Conservation (phyloP, 805 yeast species). For the Metschnikowia colocasiae region DNA sequence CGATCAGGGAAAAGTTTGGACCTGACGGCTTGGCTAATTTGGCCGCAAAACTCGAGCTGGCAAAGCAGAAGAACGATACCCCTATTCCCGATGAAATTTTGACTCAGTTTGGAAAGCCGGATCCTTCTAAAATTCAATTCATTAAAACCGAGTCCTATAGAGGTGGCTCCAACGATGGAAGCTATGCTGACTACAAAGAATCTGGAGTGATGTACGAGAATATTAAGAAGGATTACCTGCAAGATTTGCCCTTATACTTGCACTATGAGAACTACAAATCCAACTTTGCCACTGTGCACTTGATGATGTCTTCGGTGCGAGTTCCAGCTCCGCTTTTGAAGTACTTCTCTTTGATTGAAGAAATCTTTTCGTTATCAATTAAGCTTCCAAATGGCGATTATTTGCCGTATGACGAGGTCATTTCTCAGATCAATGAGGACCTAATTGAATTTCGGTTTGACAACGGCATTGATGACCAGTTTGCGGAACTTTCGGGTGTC, state of each 20-base stretch:
- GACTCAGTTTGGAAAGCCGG: conserved; percentile 62
- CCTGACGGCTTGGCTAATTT: conserved; percentile 55
- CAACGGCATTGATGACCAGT: conserved; percentile 55
- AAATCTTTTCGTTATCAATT: conserved; percentile 71
- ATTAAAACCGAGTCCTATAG: conserved; percentile 64
- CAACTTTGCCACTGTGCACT: conserved; percentile 67
- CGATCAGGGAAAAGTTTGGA: conserved; percentile 53
- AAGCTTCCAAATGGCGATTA: conserved; percentile 54
- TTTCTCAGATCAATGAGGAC: conserved; percentile 67
- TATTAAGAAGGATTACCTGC: conserved; percentile 32
- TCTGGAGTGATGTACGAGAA: conserved; percentile 22
- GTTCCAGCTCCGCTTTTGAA: conserved; percentile 55
- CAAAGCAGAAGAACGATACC: conserved; percentile 64
- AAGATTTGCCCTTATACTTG: conserved; percentile 59
- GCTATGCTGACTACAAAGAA: conserved; percentile 27
- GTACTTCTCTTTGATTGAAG: conserved; percentile 59
- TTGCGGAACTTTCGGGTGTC: conserved; percentile 63
- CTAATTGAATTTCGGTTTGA: conserved; percentile 57
- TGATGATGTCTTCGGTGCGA: conserved; percentile 54
- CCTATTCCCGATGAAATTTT: conserved; percentile 72
- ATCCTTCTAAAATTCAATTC: conserved; percentile 70
- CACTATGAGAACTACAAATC: conserved; percentile 80
- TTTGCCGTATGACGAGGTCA: conserved; percentile 72
- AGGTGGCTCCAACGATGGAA: conserved; percentile 46
- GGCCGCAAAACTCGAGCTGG: conserved; percentile 50